Evolutionary conservation across 345 rosid genomes (phyloP), one percentile per base, ranked within the genome.

Genomic region (Rhodamnia argentea): DNA sequence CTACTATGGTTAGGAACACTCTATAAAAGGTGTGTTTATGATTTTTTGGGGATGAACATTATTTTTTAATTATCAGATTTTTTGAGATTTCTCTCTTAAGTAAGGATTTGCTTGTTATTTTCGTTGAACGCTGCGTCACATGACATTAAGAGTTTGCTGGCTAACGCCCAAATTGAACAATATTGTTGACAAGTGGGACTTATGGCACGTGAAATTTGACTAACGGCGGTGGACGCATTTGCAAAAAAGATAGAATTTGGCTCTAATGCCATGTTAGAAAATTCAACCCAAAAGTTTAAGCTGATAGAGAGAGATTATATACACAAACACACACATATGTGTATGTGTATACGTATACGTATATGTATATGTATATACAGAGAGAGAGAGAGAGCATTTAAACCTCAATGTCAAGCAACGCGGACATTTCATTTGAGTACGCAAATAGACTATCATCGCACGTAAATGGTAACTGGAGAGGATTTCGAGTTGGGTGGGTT

Each of bases 221-320:
- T 7, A 64, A 64, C 7, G 5, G 23, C 7, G 42, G 42, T 29
- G 76, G 76, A 64, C 0, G 3, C 42, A 7, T 22, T 16, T 15
- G 76, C 6, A 0, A 15, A 29, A 7, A 27, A 29, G 4, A 22
- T 3, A 15, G 1, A 29, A 64, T 9, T 0, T 6, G 1, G 3
- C 75, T 10, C 4, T 62, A 8, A 29, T 64, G 16, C 12, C 12
- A 29, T 29, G 9, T 64, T 64, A 29, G 42, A 64, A 64, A 29
- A 29, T 0, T 15, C 37, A 64, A 29, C 1, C 22, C 0, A 15
- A 64, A 62, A 64, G 3, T 29, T 64, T 64, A 64, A 29, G 4
- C 0, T 29, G 4, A 64, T 64, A 64, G 23, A 64, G 2, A 3
- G 18, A 64, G 23, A 29, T 64, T 37, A 37, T 37, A 37, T 37